Percentiles rank a stretch among this genome's conserved stretches.
Evolutionary conservation across 106 monocot genomes (phyloP).

Genomic region (Apostasia shenzhenica): DNA sequence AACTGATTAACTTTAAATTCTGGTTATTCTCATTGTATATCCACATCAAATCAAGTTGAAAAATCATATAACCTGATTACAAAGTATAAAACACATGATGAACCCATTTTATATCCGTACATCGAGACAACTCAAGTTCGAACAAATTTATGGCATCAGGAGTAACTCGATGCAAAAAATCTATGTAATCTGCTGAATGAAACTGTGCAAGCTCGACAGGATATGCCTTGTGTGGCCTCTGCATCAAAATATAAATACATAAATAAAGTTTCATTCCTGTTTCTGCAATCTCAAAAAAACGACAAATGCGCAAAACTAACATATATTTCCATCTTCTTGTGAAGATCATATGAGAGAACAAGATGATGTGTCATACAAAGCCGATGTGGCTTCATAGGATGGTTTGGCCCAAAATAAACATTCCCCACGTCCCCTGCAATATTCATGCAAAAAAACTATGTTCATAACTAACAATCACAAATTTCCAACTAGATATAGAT

Average conservation of each 20-base stretch:
- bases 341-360: conserved; percentile 87
- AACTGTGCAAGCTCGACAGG: conserved; percentile 94
- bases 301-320: conserved; percentile 44
- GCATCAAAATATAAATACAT: conserved; percentile 16
- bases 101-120: conserved; percentile 30
- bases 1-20: too few species aligned
- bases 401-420: conserved; percentile 96
- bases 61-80: background rate
- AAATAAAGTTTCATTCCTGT: too few species aligned
- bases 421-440: conserved; percentile 89
- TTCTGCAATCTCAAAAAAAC: background rate
- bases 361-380: conserved; percentile 98
- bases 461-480: too few species aligned
- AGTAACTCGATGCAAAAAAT: conserved; percentile 88
- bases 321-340: conserved; percentile 99
- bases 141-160: conserved; percentile 74
- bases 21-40: background rate
- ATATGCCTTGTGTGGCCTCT: conserved; percentile 98
- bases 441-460: background rate
- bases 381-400: conserved; percentile 98
- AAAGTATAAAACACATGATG: background rate
- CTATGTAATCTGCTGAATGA: conserved; percentile 92
- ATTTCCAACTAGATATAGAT: too few species aligned
- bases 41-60: background rate
- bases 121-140: conserved; percentile 54